Evolutionary conservation across 164 flowering plant genomes (phyloP).

Genomic region (Piper betle): DNA sequence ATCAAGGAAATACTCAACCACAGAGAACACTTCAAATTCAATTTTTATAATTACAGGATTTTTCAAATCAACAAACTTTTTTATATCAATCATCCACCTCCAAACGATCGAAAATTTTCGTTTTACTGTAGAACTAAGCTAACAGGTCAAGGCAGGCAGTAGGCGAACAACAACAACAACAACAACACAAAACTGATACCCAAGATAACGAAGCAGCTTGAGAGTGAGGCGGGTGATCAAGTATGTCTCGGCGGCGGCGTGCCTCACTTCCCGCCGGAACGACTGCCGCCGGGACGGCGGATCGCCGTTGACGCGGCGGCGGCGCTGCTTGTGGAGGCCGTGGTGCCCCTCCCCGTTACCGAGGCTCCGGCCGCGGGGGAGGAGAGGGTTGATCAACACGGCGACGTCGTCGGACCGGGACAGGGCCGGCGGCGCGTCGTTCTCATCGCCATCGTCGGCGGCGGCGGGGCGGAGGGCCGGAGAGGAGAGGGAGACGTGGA

Average conservation of each 20-base stretch:
- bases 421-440: neutral
- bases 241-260: slow-evolving; percentile 54
- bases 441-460: slow-evolving; percentile 1
- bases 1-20: no score
- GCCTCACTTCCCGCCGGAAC: slow-evolving; percentile 34
- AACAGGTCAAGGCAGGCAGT: no score
- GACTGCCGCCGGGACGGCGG: slow-evolving; percentile 15
- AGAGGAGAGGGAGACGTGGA: neutral
- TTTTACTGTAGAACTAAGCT: no score
- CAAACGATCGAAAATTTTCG: no score
- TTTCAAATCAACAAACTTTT: no score
- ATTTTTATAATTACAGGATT: no score
- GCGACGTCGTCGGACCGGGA: slow-evolving; percentile 2
- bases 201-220: slow-evolving; percentile 53
- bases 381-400: neutral
- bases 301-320: slow-evolving; percentile 10
- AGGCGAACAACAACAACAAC: no score
- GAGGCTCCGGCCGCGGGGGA: neutral
- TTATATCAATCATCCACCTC: no score
- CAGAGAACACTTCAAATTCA: no score
- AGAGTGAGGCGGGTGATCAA: slow-evolving; percentile 45
- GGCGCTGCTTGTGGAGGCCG: slow-evolving; percentile 6
- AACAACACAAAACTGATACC: slow-evolving; percentile 45
- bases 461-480: neutral
- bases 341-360: slow-evolving; percentile 9